phyloP scores from a whole-genome alignment of 2,329 filamentous ascomycete species.

The Colletotrichum magnum region DNA sequence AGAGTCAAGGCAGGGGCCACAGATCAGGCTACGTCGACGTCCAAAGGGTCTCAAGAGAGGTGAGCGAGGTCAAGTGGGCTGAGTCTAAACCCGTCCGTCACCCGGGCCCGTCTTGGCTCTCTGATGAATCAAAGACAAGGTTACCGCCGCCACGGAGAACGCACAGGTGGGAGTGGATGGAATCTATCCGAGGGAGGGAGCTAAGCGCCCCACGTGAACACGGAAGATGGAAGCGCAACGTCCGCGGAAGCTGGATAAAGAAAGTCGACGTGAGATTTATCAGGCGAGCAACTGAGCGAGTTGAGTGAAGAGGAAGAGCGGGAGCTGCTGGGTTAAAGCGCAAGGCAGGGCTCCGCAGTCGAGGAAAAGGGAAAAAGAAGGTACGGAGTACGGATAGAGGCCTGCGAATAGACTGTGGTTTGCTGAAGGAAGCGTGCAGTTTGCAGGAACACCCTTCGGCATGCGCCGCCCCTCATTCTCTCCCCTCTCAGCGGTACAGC shows the following conservation, averaged over 20 bases:
- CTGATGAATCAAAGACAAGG: slow-evolving; percentile 24
- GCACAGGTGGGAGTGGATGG: not conserved
- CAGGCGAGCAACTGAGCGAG: slow-evolving; percentile 19
- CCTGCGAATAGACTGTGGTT: slow-evolving; percentile 1
- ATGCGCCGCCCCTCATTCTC: slow-evolving; percentile 3
- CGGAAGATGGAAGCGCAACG: slow-evolving; percentile 1
- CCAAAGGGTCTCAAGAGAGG: not conserved
- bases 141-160: slow-evolving; percentile 8
- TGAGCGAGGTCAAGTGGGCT: slow-evolving; percentile 37
- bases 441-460: slow-evolving; percentile 19
- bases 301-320: not conserved
- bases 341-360: slow-evolving; percentile 13
- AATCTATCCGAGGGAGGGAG: slow-evolving; percentile 13
- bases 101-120: slow-evolving; percentile 34
- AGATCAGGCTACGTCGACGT: slow-evolving; percentile 16
- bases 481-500: not conserved
- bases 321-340: slow-evolving; percentile 1
- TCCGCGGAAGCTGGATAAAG: not conserved
- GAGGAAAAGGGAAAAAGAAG: slow-evolving; percentile 1
- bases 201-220: not conserved
- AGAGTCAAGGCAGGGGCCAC: not conserved
- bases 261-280: slow-evolving; percentile 9
- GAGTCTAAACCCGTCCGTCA: slow-evolving; percentile 27
- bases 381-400: not conserved
- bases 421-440: not conserved